Evolutionary conservation across 208 protist species (phyloP).

Genomic region (Acanthamoeba culbertsoni): DNA sequence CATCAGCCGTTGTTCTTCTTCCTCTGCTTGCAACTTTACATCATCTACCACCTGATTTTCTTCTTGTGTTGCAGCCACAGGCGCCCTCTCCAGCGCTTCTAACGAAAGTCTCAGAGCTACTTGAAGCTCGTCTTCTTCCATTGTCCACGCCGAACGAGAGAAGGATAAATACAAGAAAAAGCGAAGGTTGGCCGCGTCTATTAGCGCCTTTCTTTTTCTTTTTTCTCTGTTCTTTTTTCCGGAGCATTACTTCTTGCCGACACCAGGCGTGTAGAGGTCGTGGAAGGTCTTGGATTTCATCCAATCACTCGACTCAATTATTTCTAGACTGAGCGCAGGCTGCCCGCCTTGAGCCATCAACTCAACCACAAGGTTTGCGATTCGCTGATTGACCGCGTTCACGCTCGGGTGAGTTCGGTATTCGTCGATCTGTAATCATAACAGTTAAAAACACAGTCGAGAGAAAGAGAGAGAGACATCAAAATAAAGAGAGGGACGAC

Average conservation of each 20-base stretch:
- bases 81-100: too few relatives aligned
- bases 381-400: slow-evolving; percentile 39
- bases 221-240: not conserved
- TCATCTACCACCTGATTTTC: not conserved
- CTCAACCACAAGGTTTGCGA: slow-evolving; percentile 14
- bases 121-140: too few relatives aligned
- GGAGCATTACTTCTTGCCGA: too few relatives aligned
- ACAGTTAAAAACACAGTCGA: not conserved
- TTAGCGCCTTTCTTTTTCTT: not conserved
- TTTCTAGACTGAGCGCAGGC: not conserved
- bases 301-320: not conserved
- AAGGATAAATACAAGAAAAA: too few relatives aligned
- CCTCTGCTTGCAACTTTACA: not conserved
- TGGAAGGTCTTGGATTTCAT: slow-evolving; percentile 36
- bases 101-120: too few relatives aligned
- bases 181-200: too few relatives aligned
- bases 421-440: not conserved
- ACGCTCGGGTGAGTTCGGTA: slow-evolving; percentile 12
- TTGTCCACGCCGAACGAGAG: too few relatives aligned
- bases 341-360: not conserved
- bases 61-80: too few relatives aligned
- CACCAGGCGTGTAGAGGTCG: slow-evolving; percentile 49
- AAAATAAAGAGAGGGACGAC: not conserved
- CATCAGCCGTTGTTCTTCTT: not conserved
- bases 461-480: not conserved